Conservation (phyloP, 495 filamentous ascomycete genomes). For the Chlorociboria aeruginascens region DNA sequence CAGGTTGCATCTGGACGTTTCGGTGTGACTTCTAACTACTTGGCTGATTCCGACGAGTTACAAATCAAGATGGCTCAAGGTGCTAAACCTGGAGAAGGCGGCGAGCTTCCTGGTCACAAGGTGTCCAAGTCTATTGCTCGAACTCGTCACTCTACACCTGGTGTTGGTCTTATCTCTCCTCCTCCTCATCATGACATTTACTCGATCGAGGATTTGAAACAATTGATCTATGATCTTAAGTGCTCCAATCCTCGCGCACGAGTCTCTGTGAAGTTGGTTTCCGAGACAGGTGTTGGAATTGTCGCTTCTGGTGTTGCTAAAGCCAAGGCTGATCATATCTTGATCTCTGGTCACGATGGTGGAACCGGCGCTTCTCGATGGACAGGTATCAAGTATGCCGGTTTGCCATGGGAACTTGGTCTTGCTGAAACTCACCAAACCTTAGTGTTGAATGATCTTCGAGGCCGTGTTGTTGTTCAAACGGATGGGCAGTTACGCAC, state of each 20-base stretch:
- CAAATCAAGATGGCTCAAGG: conserved; percentile 99
- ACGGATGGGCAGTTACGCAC: conserved; percentile 95
- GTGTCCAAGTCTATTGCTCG: conserved; percentile 93
- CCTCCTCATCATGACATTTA: conserved; percentile 99
- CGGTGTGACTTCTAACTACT: conserved; percentile 94
- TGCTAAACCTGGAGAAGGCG: conserved; percentile 96
- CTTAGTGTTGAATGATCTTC: conserved; percentile 93
- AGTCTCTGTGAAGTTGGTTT: conserved; percentile 98
- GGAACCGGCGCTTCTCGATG: conserved; percentile 96
- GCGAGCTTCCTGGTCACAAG: conserved; percentile 96
- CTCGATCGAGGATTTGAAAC: conserved; percentile 97
- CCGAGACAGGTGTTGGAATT: conserved; percentile 95
- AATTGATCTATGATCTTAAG: conserved; percentile 97
- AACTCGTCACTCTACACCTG: conserved; percentile 96
- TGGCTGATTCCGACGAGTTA: conserved; percentile 96
- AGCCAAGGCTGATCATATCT: conserved; percentile 94
- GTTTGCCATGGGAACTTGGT: conserved; percentile 96
- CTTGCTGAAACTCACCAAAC: conserved; percentile 98
- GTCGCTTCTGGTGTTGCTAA: conserved; percentile 98
- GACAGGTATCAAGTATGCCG: conserved; percentile 99
- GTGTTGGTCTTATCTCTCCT: conserved; percentile 96
- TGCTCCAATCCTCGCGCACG: conserved; percentile 91
- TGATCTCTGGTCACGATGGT: conserved; percentile 97
- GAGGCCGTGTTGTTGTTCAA: conserved; percentile 93
- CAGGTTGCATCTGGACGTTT: conserved; percentile 97